Percentiles rank a stretch among this genome's conserved stretches.
These are phyloP conservation scores for Strobilomyces echinocephalus DNA, from an alignment of 768 basidiomycete species.

Conservation along the genomic window DNA sequence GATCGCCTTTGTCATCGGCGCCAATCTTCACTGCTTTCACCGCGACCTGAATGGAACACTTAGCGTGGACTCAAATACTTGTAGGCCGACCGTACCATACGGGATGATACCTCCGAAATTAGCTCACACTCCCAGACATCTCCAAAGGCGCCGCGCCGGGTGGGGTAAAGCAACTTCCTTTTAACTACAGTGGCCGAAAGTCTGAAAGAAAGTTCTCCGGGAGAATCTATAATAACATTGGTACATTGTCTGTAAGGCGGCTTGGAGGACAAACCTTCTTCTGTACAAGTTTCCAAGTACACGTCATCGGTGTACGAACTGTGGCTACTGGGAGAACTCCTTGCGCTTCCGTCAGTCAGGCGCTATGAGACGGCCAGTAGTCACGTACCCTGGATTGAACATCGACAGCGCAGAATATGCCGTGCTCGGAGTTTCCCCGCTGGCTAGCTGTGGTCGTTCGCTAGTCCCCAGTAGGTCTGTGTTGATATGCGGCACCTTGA, in stretches of 20 bases:
- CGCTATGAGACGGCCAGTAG: neutral
- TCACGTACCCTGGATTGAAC: constrained; percentile 6
- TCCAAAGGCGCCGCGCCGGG: constrained; percentile 13
- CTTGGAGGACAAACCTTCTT: constrained; percentile 3
- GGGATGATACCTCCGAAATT: neutral
- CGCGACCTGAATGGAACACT: constrained; percentile 12
- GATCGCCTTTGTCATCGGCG: neutral
- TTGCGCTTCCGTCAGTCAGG: neutral
- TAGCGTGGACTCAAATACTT: neutral
- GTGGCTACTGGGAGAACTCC: constrained; percentile 11
- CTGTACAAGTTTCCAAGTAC: neutral
- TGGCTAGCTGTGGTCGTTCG: neutral
- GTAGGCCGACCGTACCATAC: constrained; percentile 1
- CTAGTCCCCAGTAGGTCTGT: neutral
- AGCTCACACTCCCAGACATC: constrained; percentile 26
- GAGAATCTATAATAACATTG: constrained; percentile 1
- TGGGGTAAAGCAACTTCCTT: constrained; percentile 5
- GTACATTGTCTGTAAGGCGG: neutral
- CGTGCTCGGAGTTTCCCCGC: constrained; percentile 1
- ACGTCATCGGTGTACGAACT: constrained; percentile 12
- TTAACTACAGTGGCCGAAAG: neutral
- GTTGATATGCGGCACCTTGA: neutral
- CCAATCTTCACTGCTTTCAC: constrained; percentile 16
- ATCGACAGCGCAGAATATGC: constrained; percentile 4
- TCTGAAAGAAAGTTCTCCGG: constrained; percentile 6